Evolutionary conservation across 352 stramenopile genomes (phyloP).

Genomic region (Aphanomyces stellatus): DNA sequence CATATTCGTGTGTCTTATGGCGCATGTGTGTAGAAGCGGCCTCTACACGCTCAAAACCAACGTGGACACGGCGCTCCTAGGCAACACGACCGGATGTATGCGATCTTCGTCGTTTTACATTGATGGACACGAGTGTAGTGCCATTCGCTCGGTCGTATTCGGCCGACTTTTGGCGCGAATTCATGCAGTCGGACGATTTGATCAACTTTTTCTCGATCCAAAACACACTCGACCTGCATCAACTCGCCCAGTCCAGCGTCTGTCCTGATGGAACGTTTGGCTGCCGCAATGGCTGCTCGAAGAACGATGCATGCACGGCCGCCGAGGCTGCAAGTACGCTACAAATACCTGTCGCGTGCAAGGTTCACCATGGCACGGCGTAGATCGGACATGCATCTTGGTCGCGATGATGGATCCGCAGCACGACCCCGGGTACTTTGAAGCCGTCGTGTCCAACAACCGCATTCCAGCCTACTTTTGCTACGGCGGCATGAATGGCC

Average conservation of each 20-base stretch:
- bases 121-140: not conserved
- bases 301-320: conserved; percentile 9
- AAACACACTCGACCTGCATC: not conserved
- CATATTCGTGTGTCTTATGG: not conserved
- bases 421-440: conserved; percentile 36
- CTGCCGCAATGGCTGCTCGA: conserved; percentile 15
- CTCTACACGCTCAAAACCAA: conserved; percentile 7
- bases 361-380: too few species aligned
- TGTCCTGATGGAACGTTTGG: not conserved
- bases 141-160: not conserved
- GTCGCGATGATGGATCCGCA: not conserved
- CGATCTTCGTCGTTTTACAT: not conserved
- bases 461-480: conserved; percentile 21
- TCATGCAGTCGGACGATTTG: not conserved
- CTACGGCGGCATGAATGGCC: not conserved
- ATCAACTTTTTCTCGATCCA: conserved; percentile 12
- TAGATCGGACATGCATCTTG: conserved; percentile 5
- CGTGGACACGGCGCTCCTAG: not conserved
- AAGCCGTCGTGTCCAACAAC: conserved; percentile 22
- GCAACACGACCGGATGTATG: not conserved
- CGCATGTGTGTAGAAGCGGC: not conserved
- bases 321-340: not conserved
- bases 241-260: not conserved
- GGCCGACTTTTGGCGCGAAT: conserved; percentile 6
- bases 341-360: too few species aligned